Evolutionary conservation across 2,329 filamentous ascomycete genomes (phyloP), one percentile per base, ranked within the genome.

Genomic region (Gnomoniopsis smithogilvyi): DNA sequence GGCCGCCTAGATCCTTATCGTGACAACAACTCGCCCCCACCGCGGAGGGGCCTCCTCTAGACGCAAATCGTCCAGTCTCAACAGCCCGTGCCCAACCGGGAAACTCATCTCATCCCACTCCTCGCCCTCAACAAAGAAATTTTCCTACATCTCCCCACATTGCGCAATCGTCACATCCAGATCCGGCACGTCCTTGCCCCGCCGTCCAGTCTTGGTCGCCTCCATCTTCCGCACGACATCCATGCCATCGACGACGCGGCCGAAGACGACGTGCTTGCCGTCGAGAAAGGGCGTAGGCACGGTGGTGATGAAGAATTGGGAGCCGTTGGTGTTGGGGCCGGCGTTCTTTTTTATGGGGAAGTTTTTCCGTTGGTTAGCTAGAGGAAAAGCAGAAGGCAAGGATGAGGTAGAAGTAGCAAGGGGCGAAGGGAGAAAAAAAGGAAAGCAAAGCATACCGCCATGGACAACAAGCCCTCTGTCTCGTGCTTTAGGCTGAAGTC

Each of bases 271-370:
- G 73, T 99, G 95, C 76, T 98, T 98, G 69, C 84, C 85, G 74
- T 98, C 90, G 26, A 99, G 78, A 70, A 96, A 96, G 1, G 92
- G 91, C 0, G 94, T 95, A 6, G 90, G 81, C 2, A 89, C 89
- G 0, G 91, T 95, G 2, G 93, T 97, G 77, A 98, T 94, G 81
- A 99, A 99, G 80, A 99, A 99, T 71, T 98, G 95, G 61, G 87
- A 92, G 41, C 95, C 95, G 73, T 98, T 98, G 65, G 91, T 94
- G 75, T 97, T 90, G 56, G 91, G 90, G 1, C 94, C 94, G 30
- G 90, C 90, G 72, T 97, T 97, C 89, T 95, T 12, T 22, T 21
- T 46, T 22, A 19, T 21, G 14, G 3, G 33, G 11, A 30, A 8
- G 26, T 6, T 41, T 11, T 53, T n/a, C n/a, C n/a, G 15, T 21